Base-by-base conservation (phyloP, 2,329 filamentous ascomycete genomes). In the Hypoxylon sp. region DNA sequence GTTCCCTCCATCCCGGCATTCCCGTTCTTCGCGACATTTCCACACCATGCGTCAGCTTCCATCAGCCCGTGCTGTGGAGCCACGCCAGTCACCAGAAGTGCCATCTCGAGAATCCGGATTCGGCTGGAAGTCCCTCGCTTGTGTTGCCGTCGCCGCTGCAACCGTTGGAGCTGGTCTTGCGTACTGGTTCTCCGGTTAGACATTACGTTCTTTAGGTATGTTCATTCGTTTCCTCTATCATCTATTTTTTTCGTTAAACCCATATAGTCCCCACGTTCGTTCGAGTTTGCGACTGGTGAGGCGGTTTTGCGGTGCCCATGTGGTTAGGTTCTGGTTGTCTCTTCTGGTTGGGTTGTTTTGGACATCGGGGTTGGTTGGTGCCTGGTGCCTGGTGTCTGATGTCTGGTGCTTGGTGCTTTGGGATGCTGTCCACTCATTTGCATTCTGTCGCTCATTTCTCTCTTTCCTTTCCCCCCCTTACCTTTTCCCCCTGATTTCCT, bases 111-210 rank as follows among this genome's bases (percentile, higher is more conserved):
- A 14, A 44, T 59, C 57, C 2, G 63, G 63, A 8, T 67, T 69
- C 33, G 69, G 66, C n/a, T 71, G 69, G 69, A 71, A 71, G 58
- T 67, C 66, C 4, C 54, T 71, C 35, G 69, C 69, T 57, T 69
- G 66, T 62, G 66, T 69, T 31, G 69, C 63, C 24, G 69, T 52
- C 44, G 61, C 60, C 3, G 66, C 69, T 29, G 69, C 69, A 5
- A 35, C 63, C 11, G 53, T 71, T n/a, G 66, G 66, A 3, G 69
- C 69, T 22, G 66, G 69, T 8, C 44, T 71, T 10, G 69, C 69
- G n/a, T 71, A 69, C 37, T 71, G 66, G 66, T 37, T 71, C 19
- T 66, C 69, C 14, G 14, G 55, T 29, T 69, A 65, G 54, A 63
- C 46, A 31, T 14, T 29, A 59, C 63, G 44, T 31, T 62, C 47